Base-by-base conservation (phyloP, 257 asterid genomes). In the Coffea eugenioides region DNA sequence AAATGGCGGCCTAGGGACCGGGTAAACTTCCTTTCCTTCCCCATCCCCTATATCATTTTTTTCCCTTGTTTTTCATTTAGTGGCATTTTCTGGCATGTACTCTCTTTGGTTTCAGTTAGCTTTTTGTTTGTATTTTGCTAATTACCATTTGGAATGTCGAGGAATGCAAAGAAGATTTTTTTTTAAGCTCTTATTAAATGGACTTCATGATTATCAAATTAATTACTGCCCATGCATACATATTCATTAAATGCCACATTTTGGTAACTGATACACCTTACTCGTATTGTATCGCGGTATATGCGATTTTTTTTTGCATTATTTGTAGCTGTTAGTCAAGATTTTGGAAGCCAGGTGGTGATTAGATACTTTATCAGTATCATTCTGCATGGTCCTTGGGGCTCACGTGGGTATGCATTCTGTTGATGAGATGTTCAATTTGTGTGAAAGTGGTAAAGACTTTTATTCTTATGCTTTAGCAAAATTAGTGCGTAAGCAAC, bases 1-100 rank as follows among this genome's bases (percentile, higher is more conserved):
- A 96, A 91, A 87, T 96, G 99, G 99, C 84, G 97, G 81, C 98
- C 99, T 3, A 84, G 88, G 80, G 99, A 94, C 74, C 88, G 97
- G 84, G 99, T 94, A 91, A 12, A 51, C 18, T 51, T 82, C 75
- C 79, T 70, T 2, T 39, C 41, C 59, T 16, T 67, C 13, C 8
- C 36, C 48, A 21, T 48, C 56, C 62, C 69, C 45, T 16, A 25
- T 74, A 57, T 51, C 74, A 61, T 70, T 18, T 59, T 59, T 39
- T 39, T 31, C 16, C 48, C 62, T 69, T 69, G 27, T 25, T 36
- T 78, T 66, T 31, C 16, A 6, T 76, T 65, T 62, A 41, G 27
- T 76, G 45, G 5, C 1, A 5, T 34, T 34, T 16, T 57, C 16
- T 34, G 12, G 25, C 36, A 16, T 23, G 7, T 76, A 2, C 12